These are phyloP conservation scores for Pythium brachiatum DNA, from an alignment of 352 stramenopile genomes.

Conservation along the genomic window DNA sequence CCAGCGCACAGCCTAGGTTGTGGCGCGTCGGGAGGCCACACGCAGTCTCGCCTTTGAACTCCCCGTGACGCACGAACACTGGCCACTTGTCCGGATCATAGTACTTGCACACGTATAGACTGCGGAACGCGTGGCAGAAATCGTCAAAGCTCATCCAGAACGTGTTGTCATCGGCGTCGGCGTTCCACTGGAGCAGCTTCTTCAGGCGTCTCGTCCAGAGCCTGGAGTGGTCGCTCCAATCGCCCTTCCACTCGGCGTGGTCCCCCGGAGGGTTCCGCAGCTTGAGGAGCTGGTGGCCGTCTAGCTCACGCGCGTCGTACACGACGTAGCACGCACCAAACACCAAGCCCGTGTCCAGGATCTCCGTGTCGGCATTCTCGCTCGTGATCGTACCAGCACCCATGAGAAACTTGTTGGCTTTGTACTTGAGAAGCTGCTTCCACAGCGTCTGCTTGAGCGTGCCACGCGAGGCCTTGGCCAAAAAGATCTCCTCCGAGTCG, in stretches of 20 bases:
- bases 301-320: slow-evolving; percentile 87
- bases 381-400: slow-evolving; percentile 85
- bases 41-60: slow-evolving; percentile 71
- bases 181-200: slow-evolving; percentile 59
- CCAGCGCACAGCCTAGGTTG: slow-evolving; percentile 74
- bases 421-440: slow-evolving; percentile 85
- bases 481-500: slow-evolving; percentile 87
- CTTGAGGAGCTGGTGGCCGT: slow-evolving; percentile 84
- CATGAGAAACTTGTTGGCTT: slow-evolving; percentile 89
- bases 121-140: slow-evolving; percentile 90
- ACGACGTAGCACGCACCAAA: slow-evolving; percentile 92
- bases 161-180: slow-evolving; percentile 85
- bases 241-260: slow-evolving; percentile 90
- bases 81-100: slow-evolving; percentile 89
- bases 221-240: slow-evolving; percentile 90
- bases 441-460: slow-evolving; percentile 88
- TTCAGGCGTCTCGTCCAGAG: slow-evolving; percentile 91
- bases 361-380: slow-evolving; percentile 82
- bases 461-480: slow-evolving; percentile 77
- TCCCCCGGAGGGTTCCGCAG: slow-evolving; percentile 92
- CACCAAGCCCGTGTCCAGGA: slow-evolving; percentile 88
- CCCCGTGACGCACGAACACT: slow-evolving; percentile 37
- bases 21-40: slow-evolving; percentile 83
- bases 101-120: slow-evolving; percentile 90
- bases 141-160: slow-evolving; percentile 97